Conservation (phyloP, 495 filamentous ascomycete genomes). For the Lepraria neglecta region DNA sequence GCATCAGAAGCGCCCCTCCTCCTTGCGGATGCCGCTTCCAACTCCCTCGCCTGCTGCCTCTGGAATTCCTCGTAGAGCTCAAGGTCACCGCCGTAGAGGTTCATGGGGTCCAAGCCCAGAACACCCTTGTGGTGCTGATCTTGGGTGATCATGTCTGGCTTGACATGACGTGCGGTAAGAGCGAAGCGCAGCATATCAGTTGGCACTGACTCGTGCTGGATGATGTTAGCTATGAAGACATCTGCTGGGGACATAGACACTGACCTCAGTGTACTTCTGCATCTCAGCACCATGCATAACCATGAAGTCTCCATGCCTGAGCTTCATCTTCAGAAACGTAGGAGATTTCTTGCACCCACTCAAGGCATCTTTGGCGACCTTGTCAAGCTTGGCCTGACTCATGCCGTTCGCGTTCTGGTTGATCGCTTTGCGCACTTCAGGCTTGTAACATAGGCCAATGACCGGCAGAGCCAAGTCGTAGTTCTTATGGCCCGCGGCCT, state of each 20-base stretch:
- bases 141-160: constrained; percentile 13
- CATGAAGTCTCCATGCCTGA: constrained; percentile 74
- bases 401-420: constrained; percentile 24
- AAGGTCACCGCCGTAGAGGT: constrained; percentile 22
- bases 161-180: constrained; percentile 22
- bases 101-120: neutral
- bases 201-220: constrained; percentile 56
- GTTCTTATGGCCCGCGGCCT: constrained; percentile 27
- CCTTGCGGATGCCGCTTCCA: neutral
- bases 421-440: constrained; percentile 36
- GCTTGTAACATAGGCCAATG: constrained; percentile 37
- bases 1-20: neutral
- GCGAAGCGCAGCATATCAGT: constrained; percentile 59
- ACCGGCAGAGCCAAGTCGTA: constrained; percentile 26
- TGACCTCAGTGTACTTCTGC: constrained; percentile 66
- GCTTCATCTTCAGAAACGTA: constrained; percentile 33
- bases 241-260: constrained; percentile 20
- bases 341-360: constrained; percentile 19
- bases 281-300: constrained; percentile 72
- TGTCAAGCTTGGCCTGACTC: constrained; percentile 25
- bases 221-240: constrained; percentile 23
- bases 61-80: constrained; percentile 34
- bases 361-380: constrained; percentile 26
- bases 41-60: neutral
- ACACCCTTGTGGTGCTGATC: constrained; percentile 11